Evolutionary conservation across 2,329 filamentous ascomycete genomes (phyloP).

Genomic region (Monosporascus sp.): DNA sequence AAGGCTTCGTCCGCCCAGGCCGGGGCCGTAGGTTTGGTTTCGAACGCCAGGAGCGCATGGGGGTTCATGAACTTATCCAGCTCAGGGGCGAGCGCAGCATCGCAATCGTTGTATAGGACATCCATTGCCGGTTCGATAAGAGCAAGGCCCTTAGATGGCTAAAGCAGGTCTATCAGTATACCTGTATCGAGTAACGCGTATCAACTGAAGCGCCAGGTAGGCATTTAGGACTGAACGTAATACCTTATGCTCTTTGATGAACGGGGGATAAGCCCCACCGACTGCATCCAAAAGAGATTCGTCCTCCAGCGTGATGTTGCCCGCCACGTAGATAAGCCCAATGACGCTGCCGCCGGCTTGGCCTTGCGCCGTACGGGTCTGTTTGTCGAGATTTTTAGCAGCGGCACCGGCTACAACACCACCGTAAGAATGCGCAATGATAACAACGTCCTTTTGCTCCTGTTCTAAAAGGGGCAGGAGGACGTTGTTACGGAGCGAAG

Average conservation of each 20-base stretch:
- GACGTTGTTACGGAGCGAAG: constrained; percentile 7
- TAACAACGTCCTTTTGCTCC: constrained; percentile 11
- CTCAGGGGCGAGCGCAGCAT: constrained; percentile 5
- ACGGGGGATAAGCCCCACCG: constrained; percentile 13
- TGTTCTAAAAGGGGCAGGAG: constrained; percentile 15
- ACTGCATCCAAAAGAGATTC: constrained; percentile 9
- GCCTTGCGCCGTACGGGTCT: constrained; percentile 7
- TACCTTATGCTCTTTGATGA: constrained; percentile 14
- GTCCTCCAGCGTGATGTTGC: constrained; percentile 13
- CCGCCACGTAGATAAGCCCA: constrained; percentile 14
- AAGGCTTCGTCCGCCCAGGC: constrained; percentile 14
- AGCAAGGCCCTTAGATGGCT: constrained; percentile 9
- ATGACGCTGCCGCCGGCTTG: constrained; percentile 5
- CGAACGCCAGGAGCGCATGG: constrained; percentile 13
- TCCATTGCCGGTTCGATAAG: constrained; percentile 18
- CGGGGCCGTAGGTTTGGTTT: constrained; percentile 10
- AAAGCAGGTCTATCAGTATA: neutral
- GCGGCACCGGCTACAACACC: constrained; percentile 18
- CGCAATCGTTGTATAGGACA: constrained; percentile 17
- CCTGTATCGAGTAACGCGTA: no score
- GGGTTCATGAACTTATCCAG: constrained; percentile 7
- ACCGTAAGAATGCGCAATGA: constrained; percentile 21
- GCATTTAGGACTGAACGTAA: neutral
- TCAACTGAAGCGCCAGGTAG: no score
- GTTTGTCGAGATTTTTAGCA: constrained; percentile 17